Evolutionary conservation across 2,329 filamentous ascomycete species (phyloP), one percentile per base, ranked within the genome.

Genomic region (Anisogramma anomala): DNA sequence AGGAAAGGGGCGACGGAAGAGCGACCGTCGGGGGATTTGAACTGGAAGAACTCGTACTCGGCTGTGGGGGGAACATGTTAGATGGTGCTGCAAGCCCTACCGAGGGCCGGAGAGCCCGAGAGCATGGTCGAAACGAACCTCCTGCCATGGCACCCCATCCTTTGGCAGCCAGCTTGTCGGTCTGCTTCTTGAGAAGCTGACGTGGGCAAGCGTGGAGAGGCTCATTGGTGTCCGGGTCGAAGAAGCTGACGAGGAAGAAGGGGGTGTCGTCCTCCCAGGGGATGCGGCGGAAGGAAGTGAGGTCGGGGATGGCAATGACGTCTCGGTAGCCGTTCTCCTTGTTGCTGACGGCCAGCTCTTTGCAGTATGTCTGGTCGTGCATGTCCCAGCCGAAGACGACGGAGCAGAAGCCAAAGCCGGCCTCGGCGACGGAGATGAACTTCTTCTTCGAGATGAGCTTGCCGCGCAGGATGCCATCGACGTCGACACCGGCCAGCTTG

Each of bases 311-410:
- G 11, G 88, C 87, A 37, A 94, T 72, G 32, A 94, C 65, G 59
- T 94, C 88, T 49, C 81, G 75, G 62, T 94, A 94, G 32, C 87
- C 87, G 58, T 94, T 94, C 55, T 85, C 80, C 51, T 84, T 83
- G 64, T 94, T 94, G 63, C 84, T 91, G 59, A 94, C 82, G 55
- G 75, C 74, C 49, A 94, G 74, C 63, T 94, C 87, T 52, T 73
- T 77, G 58, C 84, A 80, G 61, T 94, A 95, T 9, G 85, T 93
- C 66, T 78, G 72, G 56, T 95, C 88, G 62, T 95, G 87, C 85
- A 94, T 94, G 62, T 95, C 87, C 88, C 88, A 94, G 58, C 88
- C 87, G 55, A 94, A 94, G 50, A 94, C 78, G 51, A 94, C 86
- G 15, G 84, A 91, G 68, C 88, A 94, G 69, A 94, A 94, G 40